Conservation (phyloP, 1,284 basidiomycete species). For the Microstroma glucosiphilum region DNA sequence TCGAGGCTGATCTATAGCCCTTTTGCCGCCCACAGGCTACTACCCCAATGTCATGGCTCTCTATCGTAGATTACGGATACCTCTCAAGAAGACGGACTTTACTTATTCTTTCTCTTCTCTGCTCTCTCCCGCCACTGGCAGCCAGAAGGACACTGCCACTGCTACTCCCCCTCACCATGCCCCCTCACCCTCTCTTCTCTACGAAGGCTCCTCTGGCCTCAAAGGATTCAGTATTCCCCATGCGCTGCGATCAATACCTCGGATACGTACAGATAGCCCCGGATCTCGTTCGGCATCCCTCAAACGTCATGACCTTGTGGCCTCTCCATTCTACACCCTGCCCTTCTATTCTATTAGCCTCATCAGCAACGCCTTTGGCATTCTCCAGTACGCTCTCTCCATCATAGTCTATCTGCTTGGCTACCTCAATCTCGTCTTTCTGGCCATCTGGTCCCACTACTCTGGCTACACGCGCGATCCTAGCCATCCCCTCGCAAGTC, state of each 20-base stretch:
- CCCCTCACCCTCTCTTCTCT: conserved; percentile 23
- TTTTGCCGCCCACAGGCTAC: conserved; percentile 23
- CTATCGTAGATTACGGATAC: conserved; percentile 32
- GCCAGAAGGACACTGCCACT: not conserved
- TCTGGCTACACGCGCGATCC: conserved; percentile 29
- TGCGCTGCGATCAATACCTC: conserved; percentile 4
- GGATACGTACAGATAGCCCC: too few species aligned
- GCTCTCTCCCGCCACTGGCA: not conserved
- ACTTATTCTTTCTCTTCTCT: conserved; percentile 36
- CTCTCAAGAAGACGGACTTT: conserved; percentile 27
- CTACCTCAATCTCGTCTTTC: conserved; percentile 36
- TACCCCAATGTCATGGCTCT: conserved; percentile 41
- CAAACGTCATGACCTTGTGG: not conserved
- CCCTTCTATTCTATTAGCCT: not conserved
- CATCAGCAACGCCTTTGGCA: not conserved
- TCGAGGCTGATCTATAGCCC: not conserved
- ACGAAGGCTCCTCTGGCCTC: conserved; percentile 33
- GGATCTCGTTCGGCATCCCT: not conserved
- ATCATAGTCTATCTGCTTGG: conserved; percentile 18
- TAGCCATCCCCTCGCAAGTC: conserved; percentile 20
- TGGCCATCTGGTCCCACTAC: conserved; percentile 29
- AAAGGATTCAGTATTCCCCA: conserved; percentile 30
- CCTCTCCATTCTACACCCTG: too few species aligned
- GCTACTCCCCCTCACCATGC: not conserved
- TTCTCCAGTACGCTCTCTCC: not conserved